Evolutionary conservation across 2,329 filamentous ascomycete species (phyloP).

Genomic region (Penicillium sp.): DNA sequence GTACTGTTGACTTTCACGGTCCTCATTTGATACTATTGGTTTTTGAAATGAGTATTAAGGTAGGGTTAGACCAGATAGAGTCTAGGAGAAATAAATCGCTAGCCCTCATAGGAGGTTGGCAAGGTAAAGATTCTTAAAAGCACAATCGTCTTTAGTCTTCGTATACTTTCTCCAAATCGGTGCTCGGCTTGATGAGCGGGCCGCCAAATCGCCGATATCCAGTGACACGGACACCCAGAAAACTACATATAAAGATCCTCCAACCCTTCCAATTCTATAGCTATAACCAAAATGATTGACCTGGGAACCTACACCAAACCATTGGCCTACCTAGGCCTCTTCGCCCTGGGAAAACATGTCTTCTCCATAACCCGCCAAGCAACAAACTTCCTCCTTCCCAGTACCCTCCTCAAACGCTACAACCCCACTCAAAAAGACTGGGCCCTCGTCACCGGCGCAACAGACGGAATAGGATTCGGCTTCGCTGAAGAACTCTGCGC

Average conservation of each 20-base stretch:
- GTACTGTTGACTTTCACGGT: slow-evolving; percentile 22
- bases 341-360: slow-evolving; percentile 12
- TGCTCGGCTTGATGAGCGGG: slow-evolving; percentile 5
- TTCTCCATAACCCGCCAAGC: slow-evolving; percentile 16
- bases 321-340: slow-evolving; percentile 16
- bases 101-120: background rate
- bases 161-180: background rate
- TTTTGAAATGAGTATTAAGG: slow-evolving; percentile 9
- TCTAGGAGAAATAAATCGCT: background rate
- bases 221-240: too few relatives aligned
- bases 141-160: too few relatives aligned
- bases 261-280: too few relatives aligned
- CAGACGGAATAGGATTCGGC: slow-evolving; percentile 55
- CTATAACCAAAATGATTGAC: background rate
- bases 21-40: slow-evolving; percentile 11
- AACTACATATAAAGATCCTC: too few relatives aligned
- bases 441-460: slow-evolving; percentile 49
- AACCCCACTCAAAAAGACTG: slow-evolving; percentile 17
- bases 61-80: background rate
- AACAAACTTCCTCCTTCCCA: slow-evolving; percentile 17
- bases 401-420: slow-evolving; percentile 15
- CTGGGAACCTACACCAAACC: slow-evolving; percentile 8
- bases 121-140: too few relatives aligned
- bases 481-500: slow-evolving; percentile 53
- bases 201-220: background rate